phyloP scores from a whole-genome alignment of 139 green algal species.

The Astrephomene gubernaculifera region DNA sequence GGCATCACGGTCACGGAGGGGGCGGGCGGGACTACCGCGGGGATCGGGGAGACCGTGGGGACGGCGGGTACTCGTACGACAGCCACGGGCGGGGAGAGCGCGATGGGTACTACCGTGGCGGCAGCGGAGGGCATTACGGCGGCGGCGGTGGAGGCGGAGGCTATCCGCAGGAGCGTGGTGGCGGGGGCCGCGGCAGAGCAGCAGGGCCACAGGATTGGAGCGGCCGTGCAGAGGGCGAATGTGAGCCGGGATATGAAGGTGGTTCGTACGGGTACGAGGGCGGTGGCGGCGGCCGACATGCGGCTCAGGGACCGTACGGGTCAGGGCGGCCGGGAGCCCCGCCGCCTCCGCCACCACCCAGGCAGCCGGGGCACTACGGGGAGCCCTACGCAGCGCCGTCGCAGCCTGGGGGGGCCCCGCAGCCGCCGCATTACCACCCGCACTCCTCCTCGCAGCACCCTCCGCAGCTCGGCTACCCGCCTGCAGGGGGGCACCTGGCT shows the following conservation, averaged over 20 bases:
- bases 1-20: background rate
- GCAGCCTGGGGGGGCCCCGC: background rate
- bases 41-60: constrained; percentile 1
- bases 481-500: background rate
- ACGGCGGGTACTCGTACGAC: background rate
- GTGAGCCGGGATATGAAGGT: constrained; percentile 3
- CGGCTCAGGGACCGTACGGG: background rate
- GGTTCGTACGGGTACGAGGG: constrained; percentile 11
- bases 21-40: background rate
- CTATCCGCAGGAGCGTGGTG: background rate
- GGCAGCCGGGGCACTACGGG: background rate
- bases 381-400: background rate
- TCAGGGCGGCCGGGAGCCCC: background rate
- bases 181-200: background rate
- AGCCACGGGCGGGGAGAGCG: background rate
- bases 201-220: background rate
- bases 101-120: constrained; percentile 15
- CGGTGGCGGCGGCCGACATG: background rate
- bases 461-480: background rate
- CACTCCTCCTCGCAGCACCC: background rate
- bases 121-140: background rate
- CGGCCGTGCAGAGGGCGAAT: constrained; percentile 12
- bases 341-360: background rate
- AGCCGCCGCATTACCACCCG: background rate
- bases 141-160: background rate